Evolutionary conservation across 1,284 basidiomycete species (phyloP), one percentile per base, ranked within the genome.

Genomic region (Inonotus obliquus): DNA sequence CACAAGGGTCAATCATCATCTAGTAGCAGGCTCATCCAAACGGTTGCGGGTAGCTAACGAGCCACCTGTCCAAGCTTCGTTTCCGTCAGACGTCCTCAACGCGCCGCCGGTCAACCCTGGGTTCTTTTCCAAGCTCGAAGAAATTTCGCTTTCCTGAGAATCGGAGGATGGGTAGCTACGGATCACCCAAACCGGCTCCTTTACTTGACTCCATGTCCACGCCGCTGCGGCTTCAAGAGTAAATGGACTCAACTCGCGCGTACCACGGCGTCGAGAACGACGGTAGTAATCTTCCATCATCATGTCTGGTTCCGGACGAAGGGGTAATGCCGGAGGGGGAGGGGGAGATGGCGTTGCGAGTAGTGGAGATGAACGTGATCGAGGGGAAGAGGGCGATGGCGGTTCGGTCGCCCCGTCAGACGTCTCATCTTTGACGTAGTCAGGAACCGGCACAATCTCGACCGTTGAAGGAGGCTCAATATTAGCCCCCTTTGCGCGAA

Each of bases 131-230:
- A 11, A 23, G n/a, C 35, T 52, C 17, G 29, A 17, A 13, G 29
- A 32, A 7, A 35, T 52, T 37, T 52, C 51, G n/a, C 51, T 52
- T 25, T 11, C 25, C 11, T 52, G 51, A 5, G 29, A 52, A 32
- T 52, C 51, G 23, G 51, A 52, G 10, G 51, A 23, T 13, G 60
- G 60, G 44, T 61, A 61, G 11, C 37, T 57, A 3, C 27, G 32
- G 5, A 61, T 49, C 44, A 64, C 55, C 63, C 63, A 64, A 17
- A 54, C 51, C 10, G 63, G 44, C 52, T 61, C 59, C 39, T 58
- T 64, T 55, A 64, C 53, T 44, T 59, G 47, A 14, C 52, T 51
- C 63, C 63, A 64, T 27, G 54, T 54, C 63, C 63, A 64, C 13
- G 52, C 45, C 7, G 48, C 27, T n/a, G 41, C 35, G 49, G 49